Percentiles rank a stretch among this genome's conserved stretches.
These are phyloP conservation scores for Globisporangium nunn DNA, from an alignment of 352 stramenopile species.

Conservation along the genomic window DNA sequence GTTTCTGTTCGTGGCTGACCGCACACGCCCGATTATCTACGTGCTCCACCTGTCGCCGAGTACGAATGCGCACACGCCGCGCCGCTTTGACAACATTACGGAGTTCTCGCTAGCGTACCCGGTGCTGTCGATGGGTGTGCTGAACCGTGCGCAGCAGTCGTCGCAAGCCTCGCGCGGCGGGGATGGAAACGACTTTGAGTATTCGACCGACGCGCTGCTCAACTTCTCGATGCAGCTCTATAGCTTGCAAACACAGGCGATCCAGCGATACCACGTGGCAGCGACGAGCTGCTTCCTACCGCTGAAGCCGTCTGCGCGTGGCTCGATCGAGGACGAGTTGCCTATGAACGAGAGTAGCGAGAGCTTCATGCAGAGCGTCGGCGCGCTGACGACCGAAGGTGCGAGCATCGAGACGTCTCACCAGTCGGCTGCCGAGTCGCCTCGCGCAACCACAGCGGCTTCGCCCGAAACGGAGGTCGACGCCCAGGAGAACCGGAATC, in stretches of 20 bases:
- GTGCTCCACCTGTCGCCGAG: slow-evolving; percentile 52
- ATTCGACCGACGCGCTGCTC: slow-evolving; percentile 8
- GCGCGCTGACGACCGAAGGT: slow-evolving; percentile 62
- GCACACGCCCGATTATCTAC: slow-evolving; percentile 50
- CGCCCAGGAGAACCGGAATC: slow-evolving; percentile 41
- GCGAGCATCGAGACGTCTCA: slow-evolving; percentile 50
- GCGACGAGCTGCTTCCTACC: slow-evolving; percentile 56
- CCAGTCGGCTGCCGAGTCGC: slow-evolving; percentile 60
- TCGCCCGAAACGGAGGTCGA: slow-evolving; percentile 68
- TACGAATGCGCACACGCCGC: slow-evolving; percentile 24
- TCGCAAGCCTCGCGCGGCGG: slow-evolving; percentile 28
- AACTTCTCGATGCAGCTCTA: slow-evolving; percentile 79
- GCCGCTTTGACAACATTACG: slow-evolving; percentile 73
- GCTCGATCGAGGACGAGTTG: slow-evolving; percentile 38
- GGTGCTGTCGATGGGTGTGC: slow-evolving; percentile 64
- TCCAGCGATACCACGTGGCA: slow-evolving; percentile 75
- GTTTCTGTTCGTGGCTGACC: slow-evolving; percentile 77
- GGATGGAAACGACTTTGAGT: slow-evolving; percentile 19
- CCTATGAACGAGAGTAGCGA: slow-evolving; percentile 20
- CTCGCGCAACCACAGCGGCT: slow-evolving; percentile 32
- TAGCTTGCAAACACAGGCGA: slow-evolving; percentile 74
- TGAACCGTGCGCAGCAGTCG: slow-evolving; percentile 35
- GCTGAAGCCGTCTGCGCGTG: slow-evolving; percentile 13
- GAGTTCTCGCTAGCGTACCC: slow-evolving; percentile 76
- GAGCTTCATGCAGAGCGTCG: slow-evolving; percentile 55